Percentiles rank a stretch among this genome's conserved stretches.
Conservation (phyloP, 331 rosid genomes). For the Dryas integrifolia region DNA sequence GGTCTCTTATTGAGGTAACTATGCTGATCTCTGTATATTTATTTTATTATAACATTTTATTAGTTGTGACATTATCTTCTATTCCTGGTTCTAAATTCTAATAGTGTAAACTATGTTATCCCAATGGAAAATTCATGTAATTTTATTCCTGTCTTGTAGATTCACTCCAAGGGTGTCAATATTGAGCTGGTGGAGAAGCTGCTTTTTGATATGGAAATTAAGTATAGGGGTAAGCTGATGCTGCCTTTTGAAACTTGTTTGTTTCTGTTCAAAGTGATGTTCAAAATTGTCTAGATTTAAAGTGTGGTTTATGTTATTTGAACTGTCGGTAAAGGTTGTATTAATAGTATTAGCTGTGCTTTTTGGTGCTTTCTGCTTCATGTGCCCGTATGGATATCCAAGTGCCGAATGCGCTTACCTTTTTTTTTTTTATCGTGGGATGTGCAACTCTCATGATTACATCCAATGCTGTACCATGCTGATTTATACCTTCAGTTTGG, state of each 20-base stretch:
- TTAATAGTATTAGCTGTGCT: not conserved
- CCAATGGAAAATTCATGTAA: not conserved
- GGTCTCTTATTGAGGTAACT: constrained; percentile 72
- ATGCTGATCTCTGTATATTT: constrained; percentile 4
- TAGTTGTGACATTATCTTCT: not conserved
- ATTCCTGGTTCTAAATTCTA: not conserved
- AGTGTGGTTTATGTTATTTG: not conserved
- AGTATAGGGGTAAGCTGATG: constrained; percentile 51
- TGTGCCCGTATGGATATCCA: not conserved
- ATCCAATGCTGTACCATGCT: not conserved
- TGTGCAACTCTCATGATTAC: not conserved
- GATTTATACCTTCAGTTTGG: not conserved
- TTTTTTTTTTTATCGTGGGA: not conserved
- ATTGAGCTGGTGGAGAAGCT: constrained; percentile 60
- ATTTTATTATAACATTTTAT: not conserved
- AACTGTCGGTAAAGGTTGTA: not conserved
- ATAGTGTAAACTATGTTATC: not conserved
- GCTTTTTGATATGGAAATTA: constrained; percentile 60
- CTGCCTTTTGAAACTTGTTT: constrained; percentile 7
- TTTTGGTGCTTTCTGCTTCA: not conserved
- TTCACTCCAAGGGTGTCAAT: constrained; percentile 81
- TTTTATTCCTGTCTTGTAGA: constrained; percentile 37
- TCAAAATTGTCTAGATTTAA: constrained; percentile 4
- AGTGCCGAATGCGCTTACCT: not conserved
- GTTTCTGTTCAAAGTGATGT: constrained; percentile 16